phyloP scores from a whole-genome alignment of 140 eudicot genomes.

The Erigeron philadelphicus region DNA sequence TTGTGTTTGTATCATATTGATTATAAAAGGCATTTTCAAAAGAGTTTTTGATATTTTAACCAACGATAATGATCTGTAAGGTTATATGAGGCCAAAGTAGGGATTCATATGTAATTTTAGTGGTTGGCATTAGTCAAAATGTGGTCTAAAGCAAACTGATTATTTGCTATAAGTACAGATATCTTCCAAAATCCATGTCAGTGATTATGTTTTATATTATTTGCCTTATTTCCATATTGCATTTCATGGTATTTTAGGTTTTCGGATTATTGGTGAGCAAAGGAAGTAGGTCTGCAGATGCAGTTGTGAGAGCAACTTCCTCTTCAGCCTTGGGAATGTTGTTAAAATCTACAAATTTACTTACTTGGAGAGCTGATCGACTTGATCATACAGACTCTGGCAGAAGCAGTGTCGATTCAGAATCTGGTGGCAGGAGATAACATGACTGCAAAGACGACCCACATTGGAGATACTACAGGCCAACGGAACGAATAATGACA shows the following conservation, averaged over 20 bases:
- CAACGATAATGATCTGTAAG: neutral
- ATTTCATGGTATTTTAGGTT: constrained; percentile 37
- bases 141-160: constrained; percentile 6
- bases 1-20: neutral
- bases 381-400: constrained; percentile 52
- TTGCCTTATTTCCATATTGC: neutral
- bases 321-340: constrained; percentile 75
- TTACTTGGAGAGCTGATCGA: constrained; percentile 72
- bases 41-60: neutral
- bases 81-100: constrained; percentile 1
- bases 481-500: neutral
- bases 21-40: neutral
- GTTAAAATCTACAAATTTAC: constrained; percentile 56
- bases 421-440: constrained; percentile 36
- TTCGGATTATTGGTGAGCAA: constrained; percentile 74
- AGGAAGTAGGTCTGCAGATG: constrained; percentile 73
- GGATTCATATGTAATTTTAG: neutral
- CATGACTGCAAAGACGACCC: constrained; percentile 7
- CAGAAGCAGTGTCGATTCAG: constrained; percentile 47
- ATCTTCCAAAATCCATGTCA: neutral
- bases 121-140: constrained; percentile 5
- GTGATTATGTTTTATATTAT: neutral
- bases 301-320: constrained; percentile 80
- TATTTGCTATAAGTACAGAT: constrained; percentile 3
- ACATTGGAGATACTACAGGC: constrained; percentile 8